Evolutionary conservation across 2,329 filamentous ascomycete species (phyloP).

Genomic region (Fusarium sp.): DNA sequence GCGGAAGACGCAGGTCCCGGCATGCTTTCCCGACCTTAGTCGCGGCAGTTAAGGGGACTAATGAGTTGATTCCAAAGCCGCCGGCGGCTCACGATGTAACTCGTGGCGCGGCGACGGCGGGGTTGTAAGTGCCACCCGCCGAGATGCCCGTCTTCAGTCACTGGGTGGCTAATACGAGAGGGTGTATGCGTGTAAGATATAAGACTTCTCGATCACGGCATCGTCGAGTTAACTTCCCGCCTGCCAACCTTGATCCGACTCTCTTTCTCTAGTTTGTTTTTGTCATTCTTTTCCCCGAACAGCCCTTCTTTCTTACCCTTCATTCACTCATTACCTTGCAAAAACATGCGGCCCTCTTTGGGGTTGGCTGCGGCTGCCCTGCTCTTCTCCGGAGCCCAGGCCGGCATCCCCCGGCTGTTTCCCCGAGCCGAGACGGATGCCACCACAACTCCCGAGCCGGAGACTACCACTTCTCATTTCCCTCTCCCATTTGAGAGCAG

Average conservation of each 20-base stretch:
- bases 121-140: not conserved
- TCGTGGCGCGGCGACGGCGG: not conserved
- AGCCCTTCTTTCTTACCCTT: not conserved
- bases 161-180: not conserved
- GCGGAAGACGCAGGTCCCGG: not conserved
- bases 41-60: not conserved
- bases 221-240: not conserved
- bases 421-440: not conserved
- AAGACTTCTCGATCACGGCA: not conserved
- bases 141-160: not conserved
- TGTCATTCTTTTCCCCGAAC: not conserved
- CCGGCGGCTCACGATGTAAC: not conserved
- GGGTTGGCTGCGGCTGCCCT: not conserved
- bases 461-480: not conserved
- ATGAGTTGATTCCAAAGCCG: not conserved
- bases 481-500: constrained; percentile 5
- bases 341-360: constrained; percentile 1
- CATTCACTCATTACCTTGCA: not conserved
- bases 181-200: not conserved
- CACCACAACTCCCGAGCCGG: constrained; percentile 7
- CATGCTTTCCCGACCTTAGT: not conserved
- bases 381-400: constrained; percentile 5
- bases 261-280: not conserved
- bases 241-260: not conserved
- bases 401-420: not conserved